Evolutionary conservation across 2,329 filamentous ascomycete species (phyloP).

Genomic region (Claviceps humidiphila): DNA sequence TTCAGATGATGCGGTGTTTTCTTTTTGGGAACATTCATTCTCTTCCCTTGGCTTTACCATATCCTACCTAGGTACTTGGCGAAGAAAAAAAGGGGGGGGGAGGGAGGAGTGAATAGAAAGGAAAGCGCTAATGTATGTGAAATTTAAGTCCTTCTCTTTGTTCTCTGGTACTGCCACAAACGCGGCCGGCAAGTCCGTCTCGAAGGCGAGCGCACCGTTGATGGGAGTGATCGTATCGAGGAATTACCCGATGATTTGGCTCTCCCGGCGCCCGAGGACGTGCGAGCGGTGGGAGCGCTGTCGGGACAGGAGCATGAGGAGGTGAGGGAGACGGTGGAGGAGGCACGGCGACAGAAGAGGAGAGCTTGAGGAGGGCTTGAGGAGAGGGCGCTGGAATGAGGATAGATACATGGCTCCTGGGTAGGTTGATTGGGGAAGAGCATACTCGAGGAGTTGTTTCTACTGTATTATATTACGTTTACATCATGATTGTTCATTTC

Average conservation of each 20-base stretch:
- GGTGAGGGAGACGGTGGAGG: background rate
- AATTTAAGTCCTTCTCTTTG: conserved; percentile 69
- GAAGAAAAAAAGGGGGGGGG: background rate
- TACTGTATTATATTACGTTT: too few species aligned
- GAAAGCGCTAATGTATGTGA: too few species aligned
- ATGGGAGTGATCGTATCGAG: conserved; percentile 30
- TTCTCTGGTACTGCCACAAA: conserved; percentile 98
- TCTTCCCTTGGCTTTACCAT: too few species aligned
- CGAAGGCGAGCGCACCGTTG: conserved; percentile 38
- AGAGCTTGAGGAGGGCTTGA: background rate
- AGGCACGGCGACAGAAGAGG: background rate
- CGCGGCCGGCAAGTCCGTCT: conserved; percentile 77
- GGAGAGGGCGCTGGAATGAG: background rate
- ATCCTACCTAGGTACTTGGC: too few species aligned
- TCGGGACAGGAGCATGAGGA: background rate
- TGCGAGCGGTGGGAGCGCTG: background rate
- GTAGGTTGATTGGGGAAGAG: background rate
- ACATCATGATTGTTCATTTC: too few species aligned
- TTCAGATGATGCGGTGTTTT: too few species aligned
- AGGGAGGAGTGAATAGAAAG: background rate
- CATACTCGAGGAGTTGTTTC: too few species aligned
- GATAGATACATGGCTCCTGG: background rate
- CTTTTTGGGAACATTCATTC: too few species aligned
- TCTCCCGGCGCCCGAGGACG: conserved; percentile 18
- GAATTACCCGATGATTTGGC: conserved; percentile 36